Conservation (phyloP, 2,329 filamentous ascomycete genomes). For the Verticillium zaregamsianum region DNA sequence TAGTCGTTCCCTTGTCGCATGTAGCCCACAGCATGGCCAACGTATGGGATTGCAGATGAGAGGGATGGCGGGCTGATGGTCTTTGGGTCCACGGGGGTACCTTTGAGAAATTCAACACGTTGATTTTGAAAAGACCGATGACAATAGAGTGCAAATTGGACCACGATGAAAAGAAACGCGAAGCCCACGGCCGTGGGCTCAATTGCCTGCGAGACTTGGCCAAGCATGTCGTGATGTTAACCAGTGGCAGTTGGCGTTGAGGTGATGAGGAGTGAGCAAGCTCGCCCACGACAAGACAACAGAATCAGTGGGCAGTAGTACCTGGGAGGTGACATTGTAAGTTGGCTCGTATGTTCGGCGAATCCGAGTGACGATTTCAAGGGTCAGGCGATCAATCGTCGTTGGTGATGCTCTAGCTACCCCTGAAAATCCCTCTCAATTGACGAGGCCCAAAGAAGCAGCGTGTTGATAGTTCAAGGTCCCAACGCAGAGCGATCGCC, state of each 20-base stretch:
- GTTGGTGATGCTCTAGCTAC: background rate
- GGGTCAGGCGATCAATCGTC: background rate
- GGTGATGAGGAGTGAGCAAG: too few relatives aligned
- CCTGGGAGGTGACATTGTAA: background rate
- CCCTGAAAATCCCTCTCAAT: background rate
- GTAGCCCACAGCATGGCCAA: constrained; percentile 4
- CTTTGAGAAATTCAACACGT: background rate
- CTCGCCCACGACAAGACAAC: too few relatives aligned
- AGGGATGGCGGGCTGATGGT: background rate
- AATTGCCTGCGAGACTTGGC: background rate
- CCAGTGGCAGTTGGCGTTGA: too few relatives aligned
- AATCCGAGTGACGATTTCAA: background rate
- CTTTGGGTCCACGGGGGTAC: background rate
- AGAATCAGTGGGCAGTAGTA: background rate
- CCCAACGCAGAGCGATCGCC: background rate
- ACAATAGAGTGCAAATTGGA: background rate
- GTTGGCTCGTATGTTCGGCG: background rate
- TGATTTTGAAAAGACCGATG: background rate
- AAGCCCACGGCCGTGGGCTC: background rate
- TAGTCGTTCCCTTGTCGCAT: constrained; percentile 2
- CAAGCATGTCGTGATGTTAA: background rate
- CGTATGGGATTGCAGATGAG: background rate
- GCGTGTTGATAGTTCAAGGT: background rate
- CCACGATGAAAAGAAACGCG: background rate
- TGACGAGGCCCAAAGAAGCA: background rate